Base-by-base conservation (phyloP, 1,139 yeast species). In the Hansenula lynferdii region DNA sequence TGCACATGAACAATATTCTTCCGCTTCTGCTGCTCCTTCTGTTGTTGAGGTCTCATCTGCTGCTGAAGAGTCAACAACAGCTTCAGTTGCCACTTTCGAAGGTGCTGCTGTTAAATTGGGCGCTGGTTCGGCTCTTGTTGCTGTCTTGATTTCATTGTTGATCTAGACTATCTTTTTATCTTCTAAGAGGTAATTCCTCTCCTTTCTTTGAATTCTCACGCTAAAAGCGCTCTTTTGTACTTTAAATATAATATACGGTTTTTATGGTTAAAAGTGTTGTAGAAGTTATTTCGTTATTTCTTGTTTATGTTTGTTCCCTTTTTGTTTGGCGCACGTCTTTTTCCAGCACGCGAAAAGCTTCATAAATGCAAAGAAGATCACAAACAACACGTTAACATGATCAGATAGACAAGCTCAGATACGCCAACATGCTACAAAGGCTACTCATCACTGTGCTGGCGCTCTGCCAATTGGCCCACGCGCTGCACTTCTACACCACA, bases 401-500 rank as follows among this genome's bases (percentile, higher is more conserved):
- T 8, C 29, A 27, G n/a, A 28, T 21, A 17, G n/a, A n/a, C 24
- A 17, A 7, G 10, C 10, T 17, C 23, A 19, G 8, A 19, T 3
- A 5, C 4, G 10, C 7, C 11, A 14, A 7, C 5, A 28, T 28
- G 31, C 8, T 18, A n/a, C 20, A n/a, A 8, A 24, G 17, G n/a
- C 5, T 31, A 8, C 3, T 18, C 4, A 19, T 32, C 2, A 27
- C 34, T 9, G 29, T 32, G 8, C 30, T 45, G 5, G 29, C 28
- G 7, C 28, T 45, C 4, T 3, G 31, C 2, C 41, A 40, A 19
- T 3, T 39, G 14, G 38, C 35, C 2, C 6, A 19, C 10, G 52
- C 55, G 1, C 37, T 62, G 17, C 65, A 64, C 43, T 51, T 59
- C 38, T 63, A 63, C 42, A 36, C 61, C 23, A 35, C 42, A 3